phyloP scores from a whole-genome alignment of 306 rosid genomes.

The Quercus aquifolioides region DNA sequence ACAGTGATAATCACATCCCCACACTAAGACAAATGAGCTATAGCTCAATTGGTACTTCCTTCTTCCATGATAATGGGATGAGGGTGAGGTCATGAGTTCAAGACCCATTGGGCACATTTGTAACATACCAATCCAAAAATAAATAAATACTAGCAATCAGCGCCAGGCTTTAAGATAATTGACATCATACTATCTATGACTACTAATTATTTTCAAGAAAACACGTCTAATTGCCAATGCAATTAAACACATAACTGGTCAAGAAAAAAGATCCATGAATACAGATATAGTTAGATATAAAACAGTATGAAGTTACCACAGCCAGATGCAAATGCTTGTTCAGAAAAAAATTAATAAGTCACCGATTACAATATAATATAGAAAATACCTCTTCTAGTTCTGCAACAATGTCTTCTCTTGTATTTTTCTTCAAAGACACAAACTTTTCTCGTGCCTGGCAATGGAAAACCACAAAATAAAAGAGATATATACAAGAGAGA shows the following conservation, averaged over 20 bases:
- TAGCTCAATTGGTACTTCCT: no score
- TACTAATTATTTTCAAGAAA: background rate
- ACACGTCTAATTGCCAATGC: background rate
- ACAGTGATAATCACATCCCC: background rate
- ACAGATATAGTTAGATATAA: background rate
- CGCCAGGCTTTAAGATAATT: background rate
- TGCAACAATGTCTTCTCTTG: slow-evolving; percentile 79
- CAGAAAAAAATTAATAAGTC: background rate
- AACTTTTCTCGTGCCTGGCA: slow-evolving; percentile 87
- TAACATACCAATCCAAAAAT: no score
- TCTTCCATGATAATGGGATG: no score
- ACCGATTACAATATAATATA: slow-evolving; percentile 23
- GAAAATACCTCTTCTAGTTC: slow-evolving; percentile 79
- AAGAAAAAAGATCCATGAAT: slow-evolving; percentile 4
- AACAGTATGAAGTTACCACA: background rate
- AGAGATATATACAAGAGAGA: background rate
- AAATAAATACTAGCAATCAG: background rate
- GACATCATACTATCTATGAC: background rate
- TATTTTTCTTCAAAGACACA: slow-evolving; percentile 87
- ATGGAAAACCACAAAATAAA: slow-evolving; percentile 19
- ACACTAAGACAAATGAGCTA: background rate
- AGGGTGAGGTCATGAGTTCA: no score
- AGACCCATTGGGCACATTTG: no score
- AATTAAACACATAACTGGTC: background rate
- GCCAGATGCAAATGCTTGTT: background rate